Conservation (phyloP, 352 stramenopile genomes). For the Thraustotheca clavata region DNA sequence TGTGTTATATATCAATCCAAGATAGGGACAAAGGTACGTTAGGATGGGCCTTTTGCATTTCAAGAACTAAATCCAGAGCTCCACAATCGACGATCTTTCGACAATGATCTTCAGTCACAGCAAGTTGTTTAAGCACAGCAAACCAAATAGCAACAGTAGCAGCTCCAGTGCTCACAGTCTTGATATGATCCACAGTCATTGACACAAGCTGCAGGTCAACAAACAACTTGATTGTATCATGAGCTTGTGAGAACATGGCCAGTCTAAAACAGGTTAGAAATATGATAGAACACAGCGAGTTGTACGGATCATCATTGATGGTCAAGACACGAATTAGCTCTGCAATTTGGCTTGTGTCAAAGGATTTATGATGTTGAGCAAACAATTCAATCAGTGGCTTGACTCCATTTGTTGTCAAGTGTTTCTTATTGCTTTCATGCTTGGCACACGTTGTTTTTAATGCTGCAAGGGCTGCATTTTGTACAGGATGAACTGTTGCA, state of each 20-base stretch:
- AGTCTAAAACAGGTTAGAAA: neutral
- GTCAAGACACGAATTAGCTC: slow-evolving; percentile 48
- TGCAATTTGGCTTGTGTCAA: slow-evolving; percentile 38
- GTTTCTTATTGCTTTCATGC: slow-evolving; percentile 60
- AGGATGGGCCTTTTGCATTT: slow-evolving; percentile 46
- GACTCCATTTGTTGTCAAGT: slow-evolving; percentile 35
- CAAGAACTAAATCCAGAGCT: slow-evolving; percentile 45
- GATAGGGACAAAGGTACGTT: neutral
- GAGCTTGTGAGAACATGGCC: slow-evolving; percentile 49
- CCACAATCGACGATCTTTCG: slow-evolving; percentile 51
- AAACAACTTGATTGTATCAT: slow-evolving; percentile 59
- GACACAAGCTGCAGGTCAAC: slow-evolving; percentile 42
- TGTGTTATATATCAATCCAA: slow-evolving; percentile 2
- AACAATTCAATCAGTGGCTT: slow-evolving; percentile 27
- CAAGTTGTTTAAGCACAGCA: slow-evolving; percentile 63
- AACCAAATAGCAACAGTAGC: slow-evolving; percentile 56
- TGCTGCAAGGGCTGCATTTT: slow-evolving; percentile 25
- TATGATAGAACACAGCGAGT: neutral
- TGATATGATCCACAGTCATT: slow-evolving; percentile 27
- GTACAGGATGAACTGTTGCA: slow-evolving; percentile 16
- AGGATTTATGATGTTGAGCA: neutral
- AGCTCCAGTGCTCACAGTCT: slow-evolving; percentile 22
- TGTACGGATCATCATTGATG: slow-evolving; percentile 55
- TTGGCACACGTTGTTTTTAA: slow-evolving; percentile 42
- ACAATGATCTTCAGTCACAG: slow-evolving; percentile 68